Evolutionary conservation across 1,139 yeast genomes (phyloP).

Genomic region (Kodamaea sp.): DNA sequence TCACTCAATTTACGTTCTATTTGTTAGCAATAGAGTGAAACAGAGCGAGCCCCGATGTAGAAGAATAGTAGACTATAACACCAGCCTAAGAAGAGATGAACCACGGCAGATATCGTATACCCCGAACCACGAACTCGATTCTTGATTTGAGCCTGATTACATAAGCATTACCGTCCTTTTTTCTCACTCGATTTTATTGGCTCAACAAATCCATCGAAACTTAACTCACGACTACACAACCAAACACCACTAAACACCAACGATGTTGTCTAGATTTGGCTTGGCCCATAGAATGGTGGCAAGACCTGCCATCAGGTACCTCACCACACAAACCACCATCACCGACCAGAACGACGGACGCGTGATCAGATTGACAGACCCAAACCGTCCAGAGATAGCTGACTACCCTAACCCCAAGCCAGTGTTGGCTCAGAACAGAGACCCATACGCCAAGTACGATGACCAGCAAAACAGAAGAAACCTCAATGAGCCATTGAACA

Average conservation of each 20-base stretch:
- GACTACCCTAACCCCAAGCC: conserved; percentile 45
- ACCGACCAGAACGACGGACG: conserved; percentile 45
- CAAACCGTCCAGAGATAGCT: conserved; percentile 45
- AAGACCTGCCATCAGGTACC: conserved; percentile 21
- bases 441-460: conserved; percentile 74
- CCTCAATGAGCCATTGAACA: conserved; percentile 68
- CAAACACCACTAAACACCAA: conserved; percentile 4
- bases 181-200: conserved; percentile 24
- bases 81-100: too few relatives aligned
- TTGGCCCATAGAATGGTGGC: conserved; percentile 11
- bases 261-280: conserved; percentile 33
- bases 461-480: conserved; percentile 84
- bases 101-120: too few relatives aligned
- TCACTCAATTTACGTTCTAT: too few relatives aligned
- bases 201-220: conserved; percentile 8
- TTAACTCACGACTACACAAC: conserved; percentile 4
- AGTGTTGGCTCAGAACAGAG: conserved; percentile 62
- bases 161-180: too few relatives aligned
- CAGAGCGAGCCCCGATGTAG: too few relatives aligned
- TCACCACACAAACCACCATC: conserved; percentile 42
- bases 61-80: too few relatives aligned
- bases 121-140: too few relatives aligned
- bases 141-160: too few relatives aligned
- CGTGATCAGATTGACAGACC: conserved; percentile 45
- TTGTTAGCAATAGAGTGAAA: too few relatives aligned